A percentile compares a stretch with the other conserved stretches of the same genome.
Conservation (phyloP, 768 basidiomycete genomes). For the Tylopilus plumbeoviolaceoides region DNA sequence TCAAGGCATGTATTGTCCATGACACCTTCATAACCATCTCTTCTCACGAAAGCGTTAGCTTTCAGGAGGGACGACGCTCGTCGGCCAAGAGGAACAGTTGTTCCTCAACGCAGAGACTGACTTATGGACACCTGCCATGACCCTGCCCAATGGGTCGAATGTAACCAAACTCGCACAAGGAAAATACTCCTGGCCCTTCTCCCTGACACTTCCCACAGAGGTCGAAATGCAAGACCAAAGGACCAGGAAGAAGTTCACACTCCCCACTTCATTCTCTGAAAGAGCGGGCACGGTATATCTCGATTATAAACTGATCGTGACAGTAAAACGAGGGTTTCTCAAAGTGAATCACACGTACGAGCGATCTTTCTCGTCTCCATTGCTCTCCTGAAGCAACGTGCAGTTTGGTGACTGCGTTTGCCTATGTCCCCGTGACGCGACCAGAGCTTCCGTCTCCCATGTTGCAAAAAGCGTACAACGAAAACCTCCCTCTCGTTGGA, state of each 20-base stretch:
- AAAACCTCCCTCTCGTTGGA: conserved; percentile 31
- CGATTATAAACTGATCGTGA: conserved; percentile 52
- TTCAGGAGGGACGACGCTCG: conserved; percentile 44
- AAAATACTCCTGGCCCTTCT: conserved; percentile 46
- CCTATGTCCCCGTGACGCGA: conserved; percentile 31
- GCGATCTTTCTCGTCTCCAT: neutral
- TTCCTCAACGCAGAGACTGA: conserved; percentile 43
- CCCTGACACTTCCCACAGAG: conserved; percentile 42
- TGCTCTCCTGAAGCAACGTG: neutral
- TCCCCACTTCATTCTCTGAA: conserved; percentile 55
- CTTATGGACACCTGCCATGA: conserved; percentile 37
- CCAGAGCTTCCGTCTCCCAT: conserved; percentile 35
- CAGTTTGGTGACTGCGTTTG: conserved; percentile 33
- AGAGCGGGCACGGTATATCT: conserved; percentile 52
- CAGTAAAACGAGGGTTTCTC: conserved; percentile 44
- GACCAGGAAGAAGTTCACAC: conserved; percentile 34
- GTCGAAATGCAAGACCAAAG: conserved; percentile 37
- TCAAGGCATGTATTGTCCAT: conserved; percentile 37
- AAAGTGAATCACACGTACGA: conserved; percentile 48
- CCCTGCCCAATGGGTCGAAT: conserved; percentile 23
- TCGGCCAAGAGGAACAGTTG: conserved; percentile 50
- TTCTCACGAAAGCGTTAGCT: conserved; percentile 24
- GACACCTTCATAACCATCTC: neutral
- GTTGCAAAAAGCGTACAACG: conserved; percentile 35
- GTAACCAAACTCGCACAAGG: conserved; percentile 39